Evolutionary conservation across 768 basidiomycete species (phyloP), one percentile per base, ranked within the genome.

Genomic region (Leccinum longicurvipes): DNA sequence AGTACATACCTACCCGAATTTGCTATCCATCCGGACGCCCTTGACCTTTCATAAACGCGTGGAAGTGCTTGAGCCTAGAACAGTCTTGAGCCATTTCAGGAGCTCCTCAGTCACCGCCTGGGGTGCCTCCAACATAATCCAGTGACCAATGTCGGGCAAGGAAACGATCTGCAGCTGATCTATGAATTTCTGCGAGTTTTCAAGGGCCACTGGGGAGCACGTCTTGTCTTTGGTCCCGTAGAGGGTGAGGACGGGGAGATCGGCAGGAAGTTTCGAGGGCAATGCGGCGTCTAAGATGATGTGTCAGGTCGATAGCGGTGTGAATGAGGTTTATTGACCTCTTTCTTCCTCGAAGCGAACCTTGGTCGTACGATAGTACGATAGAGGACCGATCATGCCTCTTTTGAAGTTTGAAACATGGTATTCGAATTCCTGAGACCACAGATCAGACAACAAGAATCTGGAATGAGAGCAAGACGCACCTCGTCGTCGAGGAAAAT

Each of bases 321-420:
- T 23, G 23, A 2, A 36, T 48, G 28, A 17, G 29, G 29, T 21
- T 4, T 17, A 47, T 54, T n/a, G 19, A 72, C 78, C 72, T 62
- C 60, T 62, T 62, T 91, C 87, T 68, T 92, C 90, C 17, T 89
- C 81, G 64, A 79, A 81, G n/a, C 87, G 80, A 56, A 75, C 56
- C 56, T 77, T 76, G 12, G 74, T 67, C 2, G 86, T 89, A 29
- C 88, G 81, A 60, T 91, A 91, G 66, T 89, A 92, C 55, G 86
- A 87, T n/a, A 90, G 68, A 3, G 89, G 87, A 2, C 87, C 88
- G 19, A 76, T 74, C 82, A 92, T 83, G 23, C 74, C 74, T 17
- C 79, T 73, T 24, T 70, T 59, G 19, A 82, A 76, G 54, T 79
- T 70, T 5, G 75, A 65, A 15, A 75, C 23, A 61, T 87, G 84